Evolutionary conservation across 202 grass and related monocot species (phyloP).

Genomic region (Panicum hallii): DNA sequence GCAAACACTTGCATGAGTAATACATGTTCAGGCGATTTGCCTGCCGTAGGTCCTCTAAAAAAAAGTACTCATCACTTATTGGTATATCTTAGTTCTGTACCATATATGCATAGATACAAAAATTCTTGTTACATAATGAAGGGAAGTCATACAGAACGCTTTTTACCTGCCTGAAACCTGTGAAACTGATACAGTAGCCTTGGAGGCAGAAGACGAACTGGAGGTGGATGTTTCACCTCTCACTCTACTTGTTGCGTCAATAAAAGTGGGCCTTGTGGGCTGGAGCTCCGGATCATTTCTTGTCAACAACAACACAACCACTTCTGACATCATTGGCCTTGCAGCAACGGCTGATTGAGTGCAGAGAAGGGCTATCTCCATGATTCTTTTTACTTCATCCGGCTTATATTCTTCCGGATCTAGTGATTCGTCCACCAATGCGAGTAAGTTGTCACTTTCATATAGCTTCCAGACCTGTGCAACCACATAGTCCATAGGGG

Average conservation of each 20-base stretch:
- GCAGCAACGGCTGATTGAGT: constrained; percentile 74
- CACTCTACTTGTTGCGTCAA: constrained; percentile 66
- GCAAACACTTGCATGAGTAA: no score
- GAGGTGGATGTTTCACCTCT: constrained; percentile 62
- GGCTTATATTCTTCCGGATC: constrained; percentile 58
- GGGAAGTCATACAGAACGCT: not conserved
- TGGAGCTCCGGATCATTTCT: constrained; percentile 49
- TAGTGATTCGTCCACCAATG: constrained; percentile 62
- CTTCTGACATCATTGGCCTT: constrained; percentile 79
- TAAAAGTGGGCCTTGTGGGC: constrained; percentile 72
- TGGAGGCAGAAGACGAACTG: constrained; percentile 67
- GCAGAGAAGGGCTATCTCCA: constrained; percentile 82
- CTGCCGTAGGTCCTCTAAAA: no score
- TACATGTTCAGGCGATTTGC: no score
- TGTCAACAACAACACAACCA: constrained; percentile 63
- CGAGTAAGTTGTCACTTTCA: constrained; percentile 56
- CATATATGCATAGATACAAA: constrained; percentile 38
- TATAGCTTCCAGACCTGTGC: constrained; percentile 80
- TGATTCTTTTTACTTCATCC: constrained; percentile 60
- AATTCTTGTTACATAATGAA: constrained; percentile 17
- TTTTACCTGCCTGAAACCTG: constrained; percentile 70
- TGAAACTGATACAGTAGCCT: constrained; percentile 61
- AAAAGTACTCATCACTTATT: not conserved
- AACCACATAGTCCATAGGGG: not conserved
- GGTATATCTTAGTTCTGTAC: not conserved